These are phyloP conservation scores for Aspergillus puulaauensis DNA, from an alignment of 2,329 filamentous ascomycete genomes.

Conservation along the genomic window DNA sequence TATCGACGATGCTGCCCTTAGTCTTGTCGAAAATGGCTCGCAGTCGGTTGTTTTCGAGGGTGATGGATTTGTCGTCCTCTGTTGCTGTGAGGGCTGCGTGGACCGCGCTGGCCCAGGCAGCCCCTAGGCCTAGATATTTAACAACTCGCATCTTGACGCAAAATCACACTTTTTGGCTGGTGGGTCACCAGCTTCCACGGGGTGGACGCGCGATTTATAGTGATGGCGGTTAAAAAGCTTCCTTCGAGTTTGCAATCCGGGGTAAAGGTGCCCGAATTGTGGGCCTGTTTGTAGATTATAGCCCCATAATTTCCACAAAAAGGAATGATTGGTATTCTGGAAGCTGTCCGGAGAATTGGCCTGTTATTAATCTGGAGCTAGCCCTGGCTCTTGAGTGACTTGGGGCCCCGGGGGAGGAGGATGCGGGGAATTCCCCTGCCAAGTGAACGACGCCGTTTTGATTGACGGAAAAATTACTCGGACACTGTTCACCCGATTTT, in stretches of 20 bases:
- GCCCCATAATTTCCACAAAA: neutral
- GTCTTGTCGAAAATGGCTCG: constrained; percentile 46
- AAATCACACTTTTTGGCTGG: neutral
- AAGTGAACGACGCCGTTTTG: constrained; percentile 4
- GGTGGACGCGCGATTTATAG: neutral
- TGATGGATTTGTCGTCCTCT: constrained; percentile 23
- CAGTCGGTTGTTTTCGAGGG: constrained; percentile 47
- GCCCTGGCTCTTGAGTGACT: neutral
- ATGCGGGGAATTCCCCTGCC: constrained; percentile 15
- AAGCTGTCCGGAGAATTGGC: neutral
- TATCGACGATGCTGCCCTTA: constrained; percentile 41
- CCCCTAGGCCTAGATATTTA: constrained; percentile 1
- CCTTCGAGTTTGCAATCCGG: neutral
- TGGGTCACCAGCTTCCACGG: too few relatives aligned
- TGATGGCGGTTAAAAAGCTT: neutral
- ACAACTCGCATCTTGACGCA: constrained; percentile 10
- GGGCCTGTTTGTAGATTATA: neutral
- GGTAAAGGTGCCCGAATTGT: constrained; percentile 6
- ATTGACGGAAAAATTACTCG: constrained; percentile 22
- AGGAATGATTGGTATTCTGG: neutral
- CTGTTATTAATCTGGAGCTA: neutral
- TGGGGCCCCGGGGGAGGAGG: constrained; percentile 4
- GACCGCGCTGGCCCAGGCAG: constrained; percentile 11
- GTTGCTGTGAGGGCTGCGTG: constrained; percentile 19
- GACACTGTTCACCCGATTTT: constrained; percentile 16